Conservation (phyloP, 2,329 filamentous ascomycete species). For the Cladobotryum mycophilum region DNA sequence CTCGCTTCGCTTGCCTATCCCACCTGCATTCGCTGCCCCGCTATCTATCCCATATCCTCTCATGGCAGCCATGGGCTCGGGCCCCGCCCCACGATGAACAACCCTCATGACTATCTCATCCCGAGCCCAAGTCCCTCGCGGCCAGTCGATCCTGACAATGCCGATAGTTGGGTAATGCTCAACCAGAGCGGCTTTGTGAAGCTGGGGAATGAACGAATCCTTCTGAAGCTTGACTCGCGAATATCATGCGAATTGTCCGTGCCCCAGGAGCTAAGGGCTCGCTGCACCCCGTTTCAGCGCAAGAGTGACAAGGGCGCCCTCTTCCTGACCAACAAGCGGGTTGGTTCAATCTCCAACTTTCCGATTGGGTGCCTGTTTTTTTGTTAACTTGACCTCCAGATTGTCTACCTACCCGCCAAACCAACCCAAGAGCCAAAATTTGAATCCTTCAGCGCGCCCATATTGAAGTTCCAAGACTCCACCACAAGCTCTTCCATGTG, state of each 20-base stretch:
- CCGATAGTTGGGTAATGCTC: slow-evolving; percentile 82
- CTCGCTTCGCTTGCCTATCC: slow-evolving; percentile 14
- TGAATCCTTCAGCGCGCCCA: slow-evolving; percentile 82
- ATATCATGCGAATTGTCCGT: slow-evolving; percentile 71
- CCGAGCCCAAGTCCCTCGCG: slow-evolving; percentile 27
- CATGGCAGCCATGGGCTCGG: slow-evolving; percentile 28
- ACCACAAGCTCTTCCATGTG: slow-evolving; percentile 76
- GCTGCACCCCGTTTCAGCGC: slow-evolving; percentile 57
- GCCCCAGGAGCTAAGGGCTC: slow-evolving; percentile 55
- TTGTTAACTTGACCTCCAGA: slow-evolving; percentile 38
- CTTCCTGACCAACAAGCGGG: slow-evolving; percentile 80
- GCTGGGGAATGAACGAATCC: slow-evolving; percentile 74
- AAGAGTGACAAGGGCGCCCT: slow-evolving; percentile 70
- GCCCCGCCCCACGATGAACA: slow-evolving; percentile 32
- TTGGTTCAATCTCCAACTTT: slow-evolving; percentile 36
- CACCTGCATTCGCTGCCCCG: slow-evolving; percentile 14
- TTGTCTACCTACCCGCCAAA: slow-evolving; percentile 78
- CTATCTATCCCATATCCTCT: slow-evolving; percentile 8
- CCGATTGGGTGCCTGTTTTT: background rate
- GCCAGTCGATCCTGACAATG: slow-evolving; percentile 46
- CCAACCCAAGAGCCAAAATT: slow-evolving; percentile 56
- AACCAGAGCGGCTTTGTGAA: slow-evolving; percentile 73
- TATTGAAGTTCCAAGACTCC: slow-evolving; percentile 81
- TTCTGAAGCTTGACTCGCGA: slow-evolving; percentile 73
- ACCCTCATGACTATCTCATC: slow-evolving; percentile 37